phyloP scores from a whole-genome alignment of 2,329 filamentous ascomycete species.

The Paraphoma chrysanthemicola region DNA sequence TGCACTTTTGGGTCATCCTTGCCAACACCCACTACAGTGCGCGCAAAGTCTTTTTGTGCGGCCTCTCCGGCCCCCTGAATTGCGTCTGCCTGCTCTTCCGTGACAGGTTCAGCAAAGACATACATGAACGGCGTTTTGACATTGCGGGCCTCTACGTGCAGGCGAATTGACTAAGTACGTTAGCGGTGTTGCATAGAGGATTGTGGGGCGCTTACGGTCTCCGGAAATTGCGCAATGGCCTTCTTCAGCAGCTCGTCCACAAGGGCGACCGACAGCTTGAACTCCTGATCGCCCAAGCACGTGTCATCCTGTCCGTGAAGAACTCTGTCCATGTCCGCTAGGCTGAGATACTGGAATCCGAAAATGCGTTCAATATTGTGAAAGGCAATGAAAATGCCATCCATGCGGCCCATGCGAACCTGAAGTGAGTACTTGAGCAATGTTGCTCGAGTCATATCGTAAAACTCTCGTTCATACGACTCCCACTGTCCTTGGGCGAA shows the following conservation, averaged over 20 bases:
- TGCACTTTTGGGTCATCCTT: conserved; percentile 37
- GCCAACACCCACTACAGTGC: conserved; percentile 59
- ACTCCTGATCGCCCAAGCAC: conserved; percentile 80
- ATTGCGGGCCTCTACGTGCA: conserved; percentile 81
- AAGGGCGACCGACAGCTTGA: conserved; percentile 78
- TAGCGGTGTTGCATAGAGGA: conserved; percentile 2
- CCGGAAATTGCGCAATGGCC: conserved; percentile 77
- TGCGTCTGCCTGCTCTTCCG: conserved; percentile 70
- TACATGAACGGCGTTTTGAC: conserved; percentile 74
- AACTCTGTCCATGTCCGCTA: conserved; percentile 86
- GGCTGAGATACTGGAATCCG: conserved; percentile 91
- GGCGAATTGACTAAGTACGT: conserved; percentile 66
- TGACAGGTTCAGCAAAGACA: conserved; percentile 87
- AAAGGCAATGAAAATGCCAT: conserved; percentile 95
- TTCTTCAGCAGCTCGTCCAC: conserved; percentile 81
- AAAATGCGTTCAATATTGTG: conserved; percentile 97
- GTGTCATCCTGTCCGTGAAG: conserved; percentile 79
- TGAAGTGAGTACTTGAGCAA: conserved; percentile 97
- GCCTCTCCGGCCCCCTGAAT: conserved; percentile 75
- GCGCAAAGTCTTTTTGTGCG: conserved; percentile 73
- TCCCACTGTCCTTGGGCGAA: conserved; percentile 78
- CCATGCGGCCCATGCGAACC: conserved; percentile 97
- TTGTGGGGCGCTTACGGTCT: conserved; percentile 53
- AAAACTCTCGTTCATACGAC: conserved; percentile 95
- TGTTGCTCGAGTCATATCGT: conserved; percentile 92